Percentiles rank a stretch among this genome's conserved stretches.
phyloP scores from a whole-genome alignment of 2,329 filamentous ascomycete genomes.

The Alternaria arborescens region DNA sequence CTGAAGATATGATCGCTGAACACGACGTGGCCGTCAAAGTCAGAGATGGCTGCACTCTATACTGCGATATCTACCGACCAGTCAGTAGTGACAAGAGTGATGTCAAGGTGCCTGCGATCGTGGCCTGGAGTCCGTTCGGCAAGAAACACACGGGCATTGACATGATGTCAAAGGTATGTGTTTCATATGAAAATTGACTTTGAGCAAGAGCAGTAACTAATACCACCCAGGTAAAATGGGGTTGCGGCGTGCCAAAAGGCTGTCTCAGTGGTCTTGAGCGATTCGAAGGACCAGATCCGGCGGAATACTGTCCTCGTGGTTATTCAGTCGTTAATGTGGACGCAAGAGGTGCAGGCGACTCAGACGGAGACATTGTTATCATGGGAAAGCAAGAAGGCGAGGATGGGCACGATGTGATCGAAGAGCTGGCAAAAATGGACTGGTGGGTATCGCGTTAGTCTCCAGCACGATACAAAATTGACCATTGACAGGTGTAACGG shows the following conservation, averaged over 20 bases:
- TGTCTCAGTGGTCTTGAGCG: slow-evolving; percentile 43
- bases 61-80: slow-evolving; percentile 27
- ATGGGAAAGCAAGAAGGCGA: slow-evolving; percentile 41
- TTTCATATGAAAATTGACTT: background rate
- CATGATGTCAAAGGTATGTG: slow-evolving; percentile 11
- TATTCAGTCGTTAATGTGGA: slow-evolving; percentile 47
- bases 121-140: slow-evolving; percentile 57
- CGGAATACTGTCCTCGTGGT: slow-evolving; percentile 40
- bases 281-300: slow-evolving; percentile 55
- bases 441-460: slow-evolving; percentile 49
- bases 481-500: slow-evolving; percentile 43
- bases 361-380: slow-evolving; percentile 38
- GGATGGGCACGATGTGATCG: slow-evolving; percentile 57
- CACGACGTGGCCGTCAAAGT: slow-evolving; percentile 20
- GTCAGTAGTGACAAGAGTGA: slow-evolving; percentile 18
- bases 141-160: slow-evolving; percentile 39
- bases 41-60: slow-evolving; percentile 17
- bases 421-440: slow-evolving; percentile 50
- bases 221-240: slow-evolving; percentile 5
- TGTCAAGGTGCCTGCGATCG: slow-evolving; percentile 52
- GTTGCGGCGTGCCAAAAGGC: slow-evolving; percentile 12
- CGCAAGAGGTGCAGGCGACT: slow-evolving; percentile 36
- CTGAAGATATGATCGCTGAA: slow-evolving; percentile 14
- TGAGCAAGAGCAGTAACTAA: background rate
- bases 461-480: background rate